Conservation (phyloP, 345 rosid genomes). For the Psidium friedrichsthalianum region DNA sequence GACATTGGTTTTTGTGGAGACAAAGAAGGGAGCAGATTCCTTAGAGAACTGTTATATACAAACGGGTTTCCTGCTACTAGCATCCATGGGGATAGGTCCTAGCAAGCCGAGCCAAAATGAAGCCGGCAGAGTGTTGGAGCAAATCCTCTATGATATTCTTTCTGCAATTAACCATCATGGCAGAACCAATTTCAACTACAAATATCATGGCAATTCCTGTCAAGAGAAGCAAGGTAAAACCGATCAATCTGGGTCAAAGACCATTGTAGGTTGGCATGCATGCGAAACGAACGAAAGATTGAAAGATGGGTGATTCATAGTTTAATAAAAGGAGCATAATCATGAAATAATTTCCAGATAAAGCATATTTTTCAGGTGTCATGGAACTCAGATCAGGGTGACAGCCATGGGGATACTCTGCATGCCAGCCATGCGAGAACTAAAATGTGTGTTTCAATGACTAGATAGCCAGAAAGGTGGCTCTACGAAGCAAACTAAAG, state of each 20-base stretch:
- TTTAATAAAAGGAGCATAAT: constrained; percentile 27
- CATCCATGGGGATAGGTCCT: constrained; percentile 93
- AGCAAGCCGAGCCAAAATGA: no score
- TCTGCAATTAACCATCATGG: no score
- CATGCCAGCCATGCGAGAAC: constrained; percentile 16
- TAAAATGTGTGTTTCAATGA: constrained; percentile 12
- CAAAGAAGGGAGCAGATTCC: constrained; percentile 88
- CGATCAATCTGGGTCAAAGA: constrained; percentile 26
- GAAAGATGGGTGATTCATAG: constrained; percentile 23
- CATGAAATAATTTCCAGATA: constrained; percentile 23
- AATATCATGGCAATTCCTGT: constrained; percentile 16
- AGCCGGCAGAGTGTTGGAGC: no score
- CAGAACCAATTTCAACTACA: constrained; percentile 8
- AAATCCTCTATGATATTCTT: no score
- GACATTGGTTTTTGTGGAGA: constrained; percentile 96
- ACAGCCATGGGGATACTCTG: constrained; percentile 12
- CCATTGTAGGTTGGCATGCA: constrained; percentile 39
- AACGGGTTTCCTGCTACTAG: constrained; percentile 89
- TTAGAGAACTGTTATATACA: constrained; percentile 67
- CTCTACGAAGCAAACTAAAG: constrained; percentile 24
- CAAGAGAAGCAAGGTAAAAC: constrained; percentile 41
- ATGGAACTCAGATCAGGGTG: constrained; percentile 18
- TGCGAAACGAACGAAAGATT: constrained; percentile 25
- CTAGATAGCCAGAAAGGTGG: constrained; percentile 40
- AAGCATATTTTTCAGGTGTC: constrained; percentile 8